Percentiles rank a stretch among this genome's conserved stretches.
phyloP scores from a whole-genome alignment of 2,329 filamentous ascomycete species.

The Penicillium sp. region DNA sequence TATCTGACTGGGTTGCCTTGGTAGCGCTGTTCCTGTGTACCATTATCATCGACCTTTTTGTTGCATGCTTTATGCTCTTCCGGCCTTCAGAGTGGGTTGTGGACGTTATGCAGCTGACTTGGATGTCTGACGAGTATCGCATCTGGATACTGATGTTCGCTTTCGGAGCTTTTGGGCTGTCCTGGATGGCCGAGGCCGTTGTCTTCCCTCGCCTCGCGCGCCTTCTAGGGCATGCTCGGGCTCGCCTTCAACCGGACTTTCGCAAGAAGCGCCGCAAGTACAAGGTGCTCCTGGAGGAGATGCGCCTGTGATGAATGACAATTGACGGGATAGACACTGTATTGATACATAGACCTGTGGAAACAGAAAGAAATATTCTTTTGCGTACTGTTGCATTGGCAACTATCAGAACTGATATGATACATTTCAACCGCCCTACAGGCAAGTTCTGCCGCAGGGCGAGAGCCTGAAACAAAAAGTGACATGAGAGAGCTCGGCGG shows the following conservation, averaged over 20 bases:
- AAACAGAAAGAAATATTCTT: conserved; percentile 7
- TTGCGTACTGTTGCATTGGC: conserved; percentile 8
- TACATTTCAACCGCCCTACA: conserved; percentile 18
- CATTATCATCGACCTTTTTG: conserved; percentile 61
- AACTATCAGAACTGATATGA: conserved; percentile 20
- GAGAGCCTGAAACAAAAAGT: conserved; percentile 6
- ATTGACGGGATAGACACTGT: conserved; percentile 1
- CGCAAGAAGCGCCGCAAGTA: conserved; percentile 81
- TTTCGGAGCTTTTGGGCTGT: conserved; percentile 60
- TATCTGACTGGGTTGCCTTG: neutral
- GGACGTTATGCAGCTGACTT: conserved; percentile 79
- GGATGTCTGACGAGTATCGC: conserved; percentile 68
- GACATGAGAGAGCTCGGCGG: neutral
- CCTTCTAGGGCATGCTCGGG: conserved; percentile 59
- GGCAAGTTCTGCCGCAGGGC: conserved; percentile 1
- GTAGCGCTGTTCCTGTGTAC: conserved; percentile 78
- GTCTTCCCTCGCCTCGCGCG: conserved; percentile 67
- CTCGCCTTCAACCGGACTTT: conserved; percentile 52
- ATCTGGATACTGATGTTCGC: conserved; percentile 68
- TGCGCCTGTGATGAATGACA: conserved; percentile 37
- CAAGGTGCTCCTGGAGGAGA: conserved; percentile 71
- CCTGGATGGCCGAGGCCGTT: conserved; percentile 67
- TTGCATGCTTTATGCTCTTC: conserved; percentile 77
- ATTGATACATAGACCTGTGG: conserved; percentile 14
- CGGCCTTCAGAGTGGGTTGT: conserved; percentile 65